Evolutionary conservation across 176 grass and related monocot genomes (phyloP).

Genomic region (Oryza nivara): DNA sequence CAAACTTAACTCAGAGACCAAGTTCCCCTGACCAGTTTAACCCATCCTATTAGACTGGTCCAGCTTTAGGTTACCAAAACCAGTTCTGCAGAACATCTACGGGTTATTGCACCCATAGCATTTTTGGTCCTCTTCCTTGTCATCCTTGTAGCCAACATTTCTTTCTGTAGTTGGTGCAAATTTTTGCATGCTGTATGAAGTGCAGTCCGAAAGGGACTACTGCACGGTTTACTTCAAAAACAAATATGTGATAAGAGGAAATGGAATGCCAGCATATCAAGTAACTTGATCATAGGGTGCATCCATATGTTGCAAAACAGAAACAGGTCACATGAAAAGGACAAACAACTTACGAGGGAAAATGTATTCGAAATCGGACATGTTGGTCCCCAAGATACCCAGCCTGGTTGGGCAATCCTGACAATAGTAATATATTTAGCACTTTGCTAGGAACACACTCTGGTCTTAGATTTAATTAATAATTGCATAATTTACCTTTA

Average conservation of each 20-base stretch:
- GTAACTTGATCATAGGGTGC: background rate
- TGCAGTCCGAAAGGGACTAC: conserved; percentile 18
- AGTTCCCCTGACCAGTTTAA: background rate
- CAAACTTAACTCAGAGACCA: conserved; percentile 14
- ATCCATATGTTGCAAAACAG: background rate
- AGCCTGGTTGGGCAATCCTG: conserved; percentile 70
- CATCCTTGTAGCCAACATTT: background rate
- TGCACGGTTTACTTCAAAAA: conserved; percentile 3
- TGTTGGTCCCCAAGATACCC: conserved; percentile 82
- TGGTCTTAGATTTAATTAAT: conserved; percentile 9
- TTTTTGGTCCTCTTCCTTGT: background rate
- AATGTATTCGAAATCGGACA: conserved; percentile 81
- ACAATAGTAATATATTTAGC: conserved; percentile 55
- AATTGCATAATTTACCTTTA: conserved; percentile 67
- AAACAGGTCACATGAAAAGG: conserved; percentile 15
- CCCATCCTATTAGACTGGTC: background rate
- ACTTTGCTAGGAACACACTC: conserved; percentile 26
- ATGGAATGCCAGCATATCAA: conserved; percentile 12
- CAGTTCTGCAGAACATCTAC: conserved; percentile 1
- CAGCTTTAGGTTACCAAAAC: background rate
- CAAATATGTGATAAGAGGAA: conserved; percentile 28
- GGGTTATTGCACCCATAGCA: background rate
- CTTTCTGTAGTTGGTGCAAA: background rate
- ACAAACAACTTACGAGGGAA: conserved; percentile 84
- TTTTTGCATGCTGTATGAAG: background rate